Base-by-base conservation (phyloP, 495 filamentous ascomycete species). In the Filosporella fistucella region DNA sequence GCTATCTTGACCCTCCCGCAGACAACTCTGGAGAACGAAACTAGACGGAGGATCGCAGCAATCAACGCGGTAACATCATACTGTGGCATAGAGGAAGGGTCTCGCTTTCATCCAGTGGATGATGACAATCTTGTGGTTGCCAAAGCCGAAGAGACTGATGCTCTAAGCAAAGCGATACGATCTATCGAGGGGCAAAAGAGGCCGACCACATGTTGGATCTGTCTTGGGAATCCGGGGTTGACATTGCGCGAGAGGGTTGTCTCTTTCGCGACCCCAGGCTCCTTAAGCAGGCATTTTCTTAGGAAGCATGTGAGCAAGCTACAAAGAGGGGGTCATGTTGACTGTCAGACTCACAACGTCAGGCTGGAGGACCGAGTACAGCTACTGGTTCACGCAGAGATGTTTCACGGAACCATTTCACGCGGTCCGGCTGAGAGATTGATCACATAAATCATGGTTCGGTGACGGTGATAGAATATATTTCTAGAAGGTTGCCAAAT, bases 1-100 rank as follows among this genome's bases (percentile, higher is more conserved):
- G 35, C 41, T 6, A 51, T 55, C 41, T 41, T 55, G 24, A 55
- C 42, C n/a, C 47, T 55, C 17, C 47, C 52, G 23, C 25, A 51
- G 46, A 54, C 17, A 24, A 28, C 35, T 11, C 26, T 51, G 14
- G 52, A 55, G 38, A 47, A 51, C 16, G 41, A 55, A 30, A 33
- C 13, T 23, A 34, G 39, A 38, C 25, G 34, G 29, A 50, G 52
- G 23, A 55, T 51, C 35, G 29, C 47, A 20, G 47, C 47, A 12
- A 49, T 55, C 47, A 37, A 55, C 22, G 41, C 38, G 33, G 33
- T 49, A 13, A 50, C 40, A 3, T 18, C 29, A 13, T 49, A 55
- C 52, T 55, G 35, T 28, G 34, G 35, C 21, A 22, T 55, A 16
- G 43, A 53, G 36, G 50, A 53, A 25, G 50, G 7, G 13, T 22